Conservation (phyloP, 345 rosid genomes). For the Sonneratia alba region DNA sequence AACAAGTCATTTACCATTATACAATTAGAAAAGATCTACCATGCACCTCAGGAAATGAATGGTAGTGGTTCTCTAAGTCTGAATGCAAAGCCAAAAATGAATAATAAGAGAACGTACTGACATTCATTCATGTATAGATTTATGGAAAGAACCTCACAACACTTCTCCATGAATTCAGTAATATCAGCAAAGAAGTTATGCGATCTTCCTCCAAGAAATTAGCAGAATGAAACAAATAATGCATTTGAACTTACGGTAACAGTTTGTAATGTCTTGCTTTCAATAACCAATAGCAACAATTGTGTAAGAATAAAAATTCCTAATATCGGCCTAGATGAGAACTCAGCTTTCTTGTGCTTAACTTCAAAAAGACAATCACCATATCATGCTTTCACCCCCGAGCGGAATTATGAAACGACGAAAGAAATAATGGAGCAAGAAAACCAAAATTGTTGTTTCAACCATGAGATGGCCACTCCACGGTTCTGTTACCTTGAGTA, state of each 20-base stretch:
- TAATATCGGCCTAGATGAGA: background rate
- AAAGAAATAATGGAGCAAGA: background rate
- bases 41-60: background rate
- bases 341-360: background rate
- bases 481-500: conserved; percentile 62
- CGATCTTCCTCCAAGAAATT: background rate
- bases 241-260: background rate
- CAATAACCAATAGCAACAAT: background rate
- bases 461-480: background rate
- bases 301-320: background rate
- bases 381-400: background rate
- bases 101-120: background rate
- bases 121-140: background rate
- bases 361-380: background rate
- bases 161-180: background rate
- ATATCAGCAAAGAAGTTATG: background rate
- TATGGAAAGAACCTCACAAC: background rate
- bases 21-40: background rate
- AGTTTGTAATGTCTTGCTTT: background rate
- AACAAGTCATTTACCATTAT: background rate
- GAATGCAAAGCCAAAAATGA: background rate
- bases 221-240: background rate
- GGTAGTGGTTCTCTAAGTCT: background rate
- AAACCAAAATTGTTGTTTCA: background rate
- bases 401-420: background rate